phyloP scores from a whole-genome alignment of 805 yeast species.

The Naumovozyma baii region DNA sequence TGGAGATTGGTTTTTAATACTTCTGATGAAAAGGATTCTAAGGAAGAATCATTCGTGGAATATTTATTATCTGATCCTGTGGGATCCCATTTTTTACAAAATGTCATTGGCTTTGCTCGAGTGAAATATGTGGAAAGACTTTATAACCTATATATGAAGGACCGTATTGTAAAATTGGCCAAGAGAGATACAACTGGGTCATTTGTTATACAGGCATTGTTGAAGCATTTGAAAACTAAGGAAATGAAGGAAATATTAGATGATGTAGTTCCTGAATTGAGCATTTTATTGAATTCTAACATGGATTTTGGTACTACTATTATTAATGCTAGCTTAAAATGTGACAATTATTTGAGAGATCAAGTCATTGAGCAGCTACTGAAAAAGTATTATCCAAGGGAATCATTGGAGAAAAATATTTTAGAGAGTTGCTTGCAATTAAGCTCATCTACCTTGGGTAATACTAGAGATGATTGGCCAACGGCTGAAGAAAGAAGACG shows the following conservation, averaged over 20 bases:
- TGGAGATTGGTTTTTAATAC: constrained; percentile 58
- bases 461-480: constrained; percentile 83
- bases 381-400: constrained; percentile 36
- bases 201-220: constrained; percentile 62
- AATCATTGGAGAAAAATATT: constrained; percentile 35
- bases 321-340: constrained; percentile 52
- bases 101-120: constrained; percentile 55
- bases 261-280: constrained; percentile 55
- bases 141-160: constrained; percentile 61
- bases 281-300: constrained; percentile 52
- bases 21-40: constrained; percentile 41
- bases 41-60: constrained; percentile 75
- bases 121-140: constrained; percentile 61
- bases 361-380: constrained; percentile 45
- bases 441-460: constrained; percentile 65
- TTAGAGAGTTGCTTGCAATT: constrained; percentile 60
- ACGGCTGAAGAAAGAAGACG: constrained; percentile 82
- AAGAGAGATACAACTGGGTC: constrained; percentile 79
- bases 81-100: constrained; percentile 88
- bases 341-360: constrained; percentile 49
- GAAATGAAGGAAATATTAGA: constrained; percentile 58
- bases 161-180: constrained; percentile 62
- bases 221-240: constrained; percentile 52
- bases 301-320: constrained; percentile 59
- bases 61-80: constrained; percentile 75